Percentiles rank a stretch among this genome's conserved stretches.
These are phyloP conservation scores for Blastobotrys aristatus DNA, from an alignment of 1,139 yeast species.

Conservation along the genomic window DNA sequence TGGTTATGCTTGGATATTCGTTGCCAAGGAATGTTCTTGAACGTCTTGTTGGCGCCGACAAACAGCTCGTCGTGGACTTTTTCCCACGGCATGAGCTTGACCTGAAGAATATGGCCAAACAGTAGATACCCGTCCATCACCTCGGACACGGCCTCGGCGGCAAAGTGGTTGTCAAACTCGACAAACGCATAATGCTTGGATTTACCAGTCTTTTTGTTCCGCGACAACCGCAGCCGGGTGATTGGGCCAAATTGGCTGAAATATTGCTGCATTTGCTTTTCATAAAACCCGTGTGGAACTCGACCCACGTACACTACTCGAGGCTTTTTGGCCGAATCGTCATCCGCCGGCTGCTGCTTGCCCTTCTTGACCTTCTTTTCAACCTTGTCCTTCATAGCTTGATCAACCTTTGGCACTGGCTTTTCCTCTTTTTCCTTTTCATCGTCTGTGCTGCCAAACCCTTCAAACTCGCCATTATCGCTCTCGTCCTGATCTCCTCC, in stretches of 20 bases:
- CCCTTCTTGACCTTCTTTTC: slow-evolving; percentile 21
- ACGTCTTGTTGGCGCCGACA: slow-evolving; percentile 51
- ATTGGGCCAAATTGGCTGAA: slow-evolving; percentile 88
- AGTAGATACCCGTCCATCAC: slow-evolving; percentile 92
- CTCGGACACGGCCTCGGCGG: slow-evolving; percentile 85
- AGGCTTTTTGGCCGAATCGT: slow-evolving; percentile 22
- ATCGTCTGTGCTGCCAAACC: slow-evolving; percentile 31
- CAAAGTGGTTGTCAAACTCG: slow-evolving; percentile 69
- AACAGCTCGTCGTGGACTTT: slow-evolving; percentile 45
- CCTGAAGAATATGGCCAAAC: slow-evolving; percentile 80
- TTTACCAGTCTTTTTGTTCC: slow-evolving; percentile 87
- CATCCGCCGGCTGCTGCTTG: slow-evolving; percentile 20
- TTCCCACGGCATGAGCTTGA: slow-evolving; percentile 46
- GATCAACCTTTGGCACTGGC: slow-evolving; percentile 14
- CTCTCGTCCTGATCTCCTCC: slow-evolving; percentile 24
- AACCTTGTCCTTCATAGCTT: slow-evolving; percentile 16
- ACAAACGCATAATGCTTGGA: slow-evolving; percentile 91
- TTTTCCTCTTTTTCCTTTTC: slow-evolving; percentile 29
- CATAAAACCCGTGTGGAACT: slow-evolving; percentile 89
- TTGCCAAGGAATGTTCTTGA: slow-evolving; percentile 59
- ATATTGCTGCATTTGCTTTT: slow-evolving; percentile 71
- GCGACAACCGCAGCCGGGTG: slow-evolving; percentile 68
- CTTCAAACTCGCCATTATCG: slow-evolving; percentile 26
- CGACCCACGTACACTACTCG: slow-evolving; percentile 89
- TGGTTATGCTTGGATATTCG: slow-evolving; percentile 50